phyloP scores from a whole-genome alignment of 768 basidiomycete genomes.

The Cyathus striatus region DNA sequence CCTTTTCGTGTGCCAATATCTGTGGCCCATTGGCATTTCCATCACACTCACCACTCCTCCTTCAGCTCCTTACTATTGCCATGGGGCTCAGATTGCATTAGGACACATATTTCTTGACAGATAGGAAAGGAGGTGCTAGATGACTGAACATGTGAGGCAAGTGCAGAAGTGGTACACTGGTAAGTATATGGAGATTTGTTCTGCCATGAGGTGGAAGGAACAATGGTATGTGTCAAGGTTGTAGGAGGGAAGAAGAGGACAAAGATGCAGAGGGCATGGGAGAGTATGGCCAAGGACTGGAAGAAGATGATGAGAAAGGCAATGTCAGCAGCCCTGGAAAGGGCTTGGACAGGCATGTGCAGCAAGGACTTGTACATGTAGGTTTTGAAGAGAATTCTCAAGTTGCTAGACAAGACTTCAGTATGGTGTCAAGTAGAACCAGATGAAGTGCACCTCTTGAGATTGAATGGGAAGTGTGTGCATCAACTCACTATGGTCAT shows the following conservation, averaged over 20 bases:
- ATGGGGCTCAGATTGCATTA: too few relatives aligned
- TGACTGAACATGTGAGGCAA: constrained; percentile 19
- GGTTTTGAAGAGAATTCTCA: constrained; percentile 32
- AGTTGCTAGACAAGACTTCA: constrained; percentile 23
- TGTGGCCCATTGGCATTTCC: too few relatives aligned
- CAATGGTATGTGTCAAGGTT: constrained; percentile 66
- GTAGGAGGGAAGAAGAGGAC: constrained; percentile 67
- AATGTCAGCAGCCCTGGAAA: too few relatives aligned
- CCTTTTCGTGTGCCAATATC: too few relatives aligned
- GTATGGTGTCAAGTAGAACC: constrained; percentile 5
- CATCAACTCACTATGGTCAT: too few relatives aligned
- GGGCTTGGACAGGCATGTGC: constrained; percentile 20
- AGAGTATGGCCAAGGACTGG: constrained; percentile 34
- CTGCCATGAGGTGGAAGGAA: constrained; percentile 42
- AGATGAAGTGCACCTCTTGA: constrained; percentile 42
- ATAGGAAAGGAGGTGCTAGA: constrained; percentile 32
- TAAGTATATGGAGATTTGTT: constrained; percentile 16
- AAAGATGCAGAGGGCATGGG: constrained; percentile 55
- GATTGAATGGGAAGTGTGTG: constrained; percentile 39
- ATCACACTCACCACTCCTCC: too few relatives aligned
- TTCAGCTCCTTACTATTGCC: too few relatives aligned
- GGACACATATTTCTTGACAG: too few relatives aligned
- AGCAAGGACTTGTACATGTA: constrained; percentile 32
- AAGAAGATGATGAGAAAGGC: constrained; percentile 17
- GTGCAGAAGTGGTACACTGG: constrained; percentile 14